Base-by-base conservation (phyloP, 2,329 filamentous ascomycete species). In the Sclerotinia subarctica region DNA sequence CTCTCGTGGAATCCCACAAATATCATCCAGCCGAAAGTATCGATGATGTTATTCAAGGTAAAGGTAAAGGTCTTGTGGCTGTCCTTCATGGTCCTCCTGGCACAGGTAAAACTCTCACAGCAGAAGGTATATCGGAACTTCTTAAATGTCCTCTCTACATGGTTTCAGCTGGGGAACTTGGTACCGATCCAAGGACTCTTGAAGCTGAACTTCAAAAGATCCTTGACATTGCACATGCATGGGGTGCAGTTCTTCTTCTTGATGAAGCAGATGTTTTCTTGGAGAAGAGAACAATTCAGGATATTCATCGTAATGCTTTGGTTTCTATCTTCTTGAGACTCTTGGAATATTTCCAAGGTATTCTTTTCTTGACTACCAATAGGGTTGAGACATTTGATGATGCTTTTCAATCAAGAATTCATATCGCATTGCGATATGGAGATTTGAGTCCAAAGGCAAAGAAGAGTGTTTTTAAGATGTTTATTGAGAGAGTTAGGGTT, bases 291-390 rank as follows among this genome's bases (percentile, higher is more conserved):
- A 90, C 92, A 59, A 88, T 93, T 74, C 89, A 92, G 71, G 92
- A 96, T 74, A 89, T 96, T 64, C 90, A 93, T 76, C 89, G 93
- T 69, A 96, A 96, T 73, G 90, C 90, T 0, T 86, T 95, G 0
- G 93, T 96, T 64, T 92, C 89, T 77, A 92, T 96, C 74, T 97
- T 97, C 82, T 81, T 97, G 2, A 88, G 93, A 0, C 84, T 94
- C 68, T 83, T 97, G 0, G 94, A 97, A 78, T 97, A 96, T 78
- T 96, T 96, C 80, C 91, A 96, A 76, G 93, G 93, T 3, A 96
- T 96, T 65, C 78, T 96, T 5, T 96, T 97, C 81, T 79, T 97
- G 35, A 97, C 93, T 0, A 96, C 93, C 2, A 96, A 96, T 77
- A 87, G 93, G 1, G 92, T 96, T 0, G 86, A 90, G 81, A 94